Evolutionary conservation across 345 rosid genomes (phyloP).

Genomic region (Gossypium australe): DNA sequence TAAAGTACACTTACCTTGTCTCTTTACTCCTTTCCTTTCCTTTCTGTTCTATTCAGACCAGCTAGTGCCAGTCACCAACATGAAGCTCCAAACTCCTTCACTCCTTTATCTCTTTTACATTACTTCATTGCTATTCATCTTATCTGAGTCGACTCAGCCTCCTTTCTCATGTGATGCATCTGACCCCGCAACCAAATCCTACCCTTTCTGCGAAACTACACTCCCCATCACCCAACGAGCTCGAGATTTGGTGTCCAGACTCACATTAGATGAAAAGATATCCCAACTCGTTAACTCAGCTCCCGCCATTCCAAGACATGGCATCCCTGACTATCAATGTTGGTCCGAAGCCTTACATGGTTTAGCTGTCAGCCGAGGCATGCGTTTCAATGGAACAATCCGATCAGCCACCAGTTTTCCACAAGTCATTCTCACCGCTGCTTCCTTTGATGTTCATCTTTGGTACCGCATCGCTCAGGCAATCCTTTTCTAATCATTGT

Average conservation of each 20-base stretch:
- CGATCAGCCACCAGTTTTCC: background rate
- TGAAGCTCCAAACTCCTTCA: background rate
- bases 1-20: background rate
- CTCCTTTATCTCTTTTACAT: background rate
- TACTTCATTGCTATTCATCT: background rate
- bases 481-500: background rate
- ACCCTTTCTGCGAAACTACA: background rate
- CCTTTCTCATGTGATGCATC: background rate
- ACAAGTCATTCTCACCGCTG: background rate
- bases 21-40: background rate
- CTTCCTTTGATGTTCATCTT: background rate
- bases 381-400: background rate
- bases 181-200: background rate
- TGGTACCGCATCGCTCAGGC: background rate
- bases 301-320: background rate
- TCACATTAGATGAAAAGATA: background rate
- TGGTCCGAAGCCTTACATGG: constrained; percentile 3
- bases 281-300: constrained; percentile 1
- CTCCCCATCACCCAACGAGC: background rate
- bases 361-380: background rate
- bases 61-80: background rate
- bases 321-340: background rate
- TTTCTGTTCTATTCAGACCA: no score
- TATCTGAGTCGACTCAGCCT: background rate
- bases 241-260: background rate